A percentile compares a stretch with the other conserved stretches of the same genome.
Conservation (phyloP, 1,139 yeast species). For the Pichia cactophila region DNA sequence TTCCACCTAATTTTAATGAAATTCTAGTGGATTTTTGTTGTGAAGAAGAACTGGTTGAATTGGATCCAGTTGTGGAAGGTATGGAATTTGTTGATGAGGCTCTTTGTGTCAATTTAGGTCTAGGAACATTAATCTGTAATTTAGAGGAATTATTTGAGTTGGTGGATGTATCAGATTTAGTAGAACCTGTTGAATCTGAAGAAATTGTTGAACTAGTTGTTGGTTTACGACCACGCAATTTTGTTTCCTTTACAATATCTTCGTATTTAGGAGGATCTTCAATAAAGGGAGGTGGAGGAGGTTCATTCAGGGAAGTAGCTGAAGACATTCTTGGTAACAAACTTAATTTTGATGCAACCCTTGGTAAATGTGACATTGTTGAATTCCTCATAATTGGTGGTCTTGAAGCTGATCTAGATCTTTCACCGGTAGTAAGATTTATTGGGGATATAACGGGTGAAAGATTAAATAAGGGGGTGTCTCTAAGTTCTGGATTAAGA, state of each 20-base stretch:
- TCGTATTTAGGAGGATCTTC: slow-evolving; percentile 32
- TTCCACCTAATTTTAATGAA: slow-evolving; percentile 8
- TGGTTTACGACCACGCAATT: slow-evolving; percentile 1
- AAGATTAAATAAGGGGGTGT: slow-evolving; percentile 10
- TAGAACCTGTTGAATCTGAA: slow-evolving; percentile 5
- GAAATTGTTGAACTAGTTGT: slow-evolving; percentile 4
- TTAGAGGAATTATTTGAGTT: slow-evolving; percentile 1
- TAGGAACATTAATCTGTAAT: background rate
- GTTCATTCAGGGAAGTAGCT: slow-evolving; percentile 20
- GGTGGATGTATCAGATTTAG: background rate
- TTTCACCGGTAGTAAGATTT: background rate
- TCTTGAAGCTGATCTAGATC: slow-evolving; percentile 8
- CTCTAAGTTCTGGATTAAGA: slow-evolving; percentile 23
- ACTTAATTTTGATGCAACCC: slow-evolving; percentile 9
- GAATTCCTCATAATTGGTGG: slow-evolving; percentile 4
- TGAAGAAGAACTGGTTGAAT: background rate
- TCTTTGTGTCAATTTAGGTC: slow-evolving; percentile 11
- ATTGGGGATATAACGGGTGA: slow-evolving; percentile 13
- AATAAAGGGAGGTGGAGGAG: slow-evolving; percentile 30
- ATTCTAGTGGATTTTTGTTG: slow-evolving; percentile 6
- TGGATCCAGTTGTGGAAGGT: background rate
- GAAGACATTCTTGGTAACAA: slow-evolving; percentile 5
- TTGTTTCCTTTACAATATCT: slow-evolving; percentile 15
- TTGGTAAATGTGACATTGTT: slow-evolving; percentile 5
- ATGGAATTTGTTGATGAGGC: background rate